Evolutionary conservation across 352 stramenopile genomes (phyloP), one percentile per base, ranked within the genome.

Genomic region (Pythium aristosporum): DNA sequence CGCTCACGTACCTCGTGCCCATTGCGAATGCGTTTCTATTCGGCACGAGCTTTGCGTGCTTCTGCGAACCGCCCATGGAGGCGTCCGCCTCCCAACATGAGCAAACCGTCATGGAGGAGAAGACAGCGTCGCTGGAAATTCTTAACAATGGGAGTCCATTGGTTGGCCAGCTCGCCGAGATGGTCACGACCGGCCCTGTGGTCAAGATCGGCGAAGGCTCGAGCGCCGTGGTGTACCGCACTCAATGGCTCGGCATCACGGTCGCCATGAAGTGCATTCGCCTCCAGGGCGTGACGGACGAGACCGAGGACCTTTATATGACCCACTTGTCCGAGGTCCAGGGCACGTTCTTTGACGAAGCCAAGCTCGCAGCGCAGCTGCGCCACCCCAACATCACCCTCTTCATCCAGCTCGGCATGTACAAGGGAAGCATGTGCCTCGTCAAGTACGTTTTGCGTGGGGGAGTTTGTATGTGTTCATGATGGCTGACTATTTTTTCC

Each of bases 251-350:
- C 16, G 82, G 79, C n/a, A 91, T 88, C 44, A 88, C 79, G 0
- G 79, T 89, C 15, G 82, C 82, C n/a, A 80, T 91, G 51, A 91
- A 91, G 62, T 89, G 79, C 62, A 77, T 91, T 30, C 76, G 78
- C 1, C 63, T 91, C 0, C 72, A 82, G 20, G 72, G 72, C 44
- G 62, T 76, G 15, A 60, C 64, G 2, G 77, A 88, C 61, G 74
- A 63, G 34, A 68, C 57, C 13, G 71, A 85, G 36, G 74, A 88
- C 13, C 61, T 91, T 41, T 91, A 91, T 64, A 79, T 82, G 74
- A 91, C 82, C 6, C 78, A 87, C 60, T 65, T 89, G 53, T 77
- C 72, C 16, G 74, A 87, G 52, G 61, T 89, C 39, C 77, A 83
- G 39, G 72, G 72, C 9, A 82, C 84, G 61, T 91, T 91, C 43